A percentile compares a stretch with the other conserved stretches of the same genome.
These are phyloP conservation scores for Penicillium sp. DNA, from an alignment of 2,329 filamentous ascomycete genomes.

Conservation along the genomic window DNA sequence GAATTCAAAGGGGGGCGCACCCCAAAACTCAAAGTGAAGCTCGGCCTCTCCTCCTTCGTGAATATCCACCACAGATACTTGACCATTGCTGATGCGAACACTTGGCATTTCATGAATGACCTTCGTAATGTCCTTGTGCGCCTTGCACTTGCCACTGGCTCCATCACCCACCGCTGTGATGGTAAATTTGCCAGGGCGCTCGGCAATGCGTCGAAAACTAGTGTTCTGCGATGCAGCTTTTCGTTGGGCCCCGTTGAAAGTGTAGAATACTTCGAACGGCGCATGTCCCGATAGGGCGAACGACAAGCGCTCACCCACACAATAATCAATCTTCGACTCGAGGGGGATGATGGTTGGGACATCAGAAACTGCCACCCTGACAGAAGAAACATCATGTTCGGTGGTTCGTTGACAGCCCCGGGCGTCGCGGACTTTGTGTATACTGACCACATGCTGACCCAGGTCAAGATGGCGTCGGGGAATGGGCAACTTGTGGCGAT, in stretches of 20 bases:
- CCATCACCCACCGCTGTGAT: constrained; percentile 84
- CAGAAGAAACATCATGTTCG: constrained; percentile 63
- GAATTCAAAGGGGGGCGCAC: constrained; percentile 94
- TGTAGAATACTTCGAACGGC: constrained; percentile 90
- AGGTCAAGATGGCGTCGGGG: constrained; percentile 78
- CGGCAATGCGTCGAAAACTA: constrained; percentile 86
- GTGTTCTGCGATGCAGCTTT: constrained; percentile 68
- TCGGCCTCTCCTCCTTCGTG: constrained; percentile 94
- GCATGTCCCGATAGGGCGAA: constrained; percentile 86
- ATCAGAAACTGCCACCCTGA: constrained; percentile 88
- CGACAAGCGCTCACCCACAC: constrained; percentile 87
- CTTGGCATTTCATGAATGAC: constrained; percentile 86
- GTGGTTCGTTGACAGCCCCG: constrained; percentile 78
- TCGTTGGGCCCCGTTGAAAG: constrained; percentile 70
- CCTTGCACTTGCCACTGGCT: constrained; percentile 74
- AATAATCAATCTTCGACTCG: constrained; percentile 80
- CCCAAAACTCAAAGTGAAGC: constrained; percentile 90
- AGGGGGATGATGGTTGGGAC: constrained; percentile 85
- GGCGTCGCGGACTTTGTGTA: constrained; percentile 82
- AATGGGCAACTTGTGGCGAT: constrained; percentile 72
- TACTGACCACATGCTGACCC: constrained; percentile 81
- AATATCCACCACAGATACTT: constrained; percentile 77
- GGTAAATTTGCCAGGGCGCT: constrained; percentile 79
- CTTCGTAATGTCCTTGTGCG: constrained; percentile 70
- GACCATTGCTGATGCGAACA: constrained; percentile 81